Conservation (phyloP, 2,329 filamentous ascomycete genomes). For the Dactylellina leptospora region DNA sequence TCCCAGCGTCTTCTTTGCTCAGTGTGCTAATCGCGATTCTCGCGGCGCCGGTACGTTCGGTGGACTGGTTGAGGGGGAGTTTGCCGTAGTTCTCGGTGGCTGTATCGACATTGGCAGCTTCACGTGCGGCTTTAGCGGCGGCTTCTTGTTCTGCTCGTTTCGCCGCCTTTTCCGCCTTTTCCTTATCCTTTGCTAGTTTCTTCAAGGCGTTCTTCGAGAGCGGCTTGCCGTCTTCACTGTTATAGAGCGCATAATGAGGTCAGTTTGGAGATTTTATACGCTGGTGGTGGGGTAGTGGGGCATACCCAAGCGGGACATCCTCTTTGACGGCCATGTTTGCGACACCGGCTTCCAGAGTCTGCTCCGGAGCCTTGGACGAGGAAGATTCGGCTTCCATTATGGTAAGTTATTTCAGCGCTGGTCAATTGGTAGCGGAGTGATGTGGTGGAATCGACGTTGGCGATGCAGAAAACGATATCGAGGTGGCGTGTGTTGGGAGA, state of each 20-base stretch:
- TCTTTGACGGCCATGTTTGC: slow-evolving; percentile 36
- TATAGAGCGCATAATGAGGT: background rate
- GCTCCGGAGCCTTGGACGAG: slow-evolving; percentile 32
- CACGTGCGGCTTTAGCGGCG: slow-evolving; percentile 71
- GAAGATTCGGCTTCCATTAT: slow-evolving; percentile 37
- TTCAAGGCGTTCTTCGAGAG: slow-evolving; percentile 82
- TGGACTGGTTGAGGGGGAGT: slow-evolving; percentile 67
- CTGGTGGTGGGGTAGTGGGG: slow-evolving; percentile 46
- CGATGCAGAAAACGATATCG: slow-evolving; percentile 2
- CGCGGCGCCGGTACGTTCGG: slow-evolving; percentile 67
- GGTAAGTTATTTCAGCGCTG: background rate
- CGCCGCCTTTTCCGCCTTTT: slow-evolving; percentile 81
- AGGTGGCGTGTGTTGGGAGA: slow-evolving; percentile 16
- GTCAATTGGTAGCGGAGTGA: slow-evolving; percentile 9
- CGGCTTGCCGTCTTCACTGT: slow-evolving; percentile 62
- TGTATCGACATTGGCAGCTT: slow-evolving; percentile 70
- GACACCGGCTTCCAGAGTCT: slow-evolving; percentile 31
- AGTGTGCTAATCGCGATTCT: slow-evolving; percentile 71
- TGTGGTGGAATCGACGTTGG: background rate
- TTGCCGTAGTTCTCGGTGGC: slow-evolving; percentile 83
- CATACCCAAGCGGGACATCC: slow-evolving; percentile 45
- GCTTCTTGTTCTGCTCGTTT: slow-evolving; percentile 78
- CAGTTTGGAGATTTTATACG: slow-evolving; percentile 14
- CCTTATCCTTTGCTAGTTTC: slow-evolving; percentile 89
- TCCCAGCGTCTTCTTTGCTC: slow-evolving; percentile 26